Base-by-base conservation (phyloP, 2,329 filamentous ascomycete species). In the Diaporthe helianthi region DNA sequence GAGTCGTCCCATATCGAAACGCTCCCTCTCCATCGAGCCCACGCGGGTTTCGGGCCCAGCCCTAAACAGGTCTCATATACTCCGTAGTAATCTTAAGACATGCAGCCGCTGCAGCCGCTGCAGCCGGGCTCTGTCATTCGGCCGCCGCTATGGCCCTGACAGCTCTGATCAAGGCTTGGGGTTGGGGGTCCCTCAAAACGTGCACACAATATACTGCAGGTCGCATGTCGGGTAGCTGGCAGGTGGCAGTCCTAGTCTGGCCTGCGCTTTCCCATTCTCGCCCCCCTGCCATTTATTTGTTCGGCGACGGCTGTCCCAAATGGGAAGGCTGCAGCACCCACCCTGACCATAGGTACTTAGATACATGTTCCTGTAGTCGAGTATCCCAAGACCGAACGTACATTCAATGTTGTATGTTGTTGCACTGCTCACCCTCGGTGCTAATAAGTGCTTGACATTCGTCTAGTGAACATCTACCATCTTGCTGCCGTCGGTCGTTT, bases 81-180 rank as follows among this genome's bases (percentile, higher is more conserved):
- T 38, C 36, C 36, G 44, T 63, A 63, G 44, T 63, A 63, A 63
- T 63, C 44, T 63, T 33, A 63, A 63, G 13, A 63, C 29, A 19
- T 63, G 58, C 58, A 63, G 58, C 58, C 58, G 44, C 58, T 33
- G 36, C 36, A 38, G 36, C n/a, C n/a, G n/a, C n/a, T n/a, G 38
- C 55, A 60, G 55, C 58, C 58, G 44, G 29, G 19, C 55, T 61
- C 55, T 47, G 12, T 29, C 19, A 44, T 24, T 44, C 24, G 54
- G 54, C 54, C 54, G 54, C 55, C 38, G 13, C 55, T 60, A 60
- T 9, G n/a, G 38, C 55, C 38, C 33, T n/a, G 13, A n/a, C n/a
- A n/a, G n/a, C n/a, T n/a, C n/a, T n/a, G n/a, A n/a, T n/a, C n/a
- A n/a, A n/a, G n/a, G n/a, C n/a, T n/a, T n/a, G n/a, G n/a, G n/a